A percentile compares a stretch with the other conserved stretches of the same genome.
Conservation (phyloP, 1,139 yeast genomes). For the Saccharomycopsis hybrid region DNA sequence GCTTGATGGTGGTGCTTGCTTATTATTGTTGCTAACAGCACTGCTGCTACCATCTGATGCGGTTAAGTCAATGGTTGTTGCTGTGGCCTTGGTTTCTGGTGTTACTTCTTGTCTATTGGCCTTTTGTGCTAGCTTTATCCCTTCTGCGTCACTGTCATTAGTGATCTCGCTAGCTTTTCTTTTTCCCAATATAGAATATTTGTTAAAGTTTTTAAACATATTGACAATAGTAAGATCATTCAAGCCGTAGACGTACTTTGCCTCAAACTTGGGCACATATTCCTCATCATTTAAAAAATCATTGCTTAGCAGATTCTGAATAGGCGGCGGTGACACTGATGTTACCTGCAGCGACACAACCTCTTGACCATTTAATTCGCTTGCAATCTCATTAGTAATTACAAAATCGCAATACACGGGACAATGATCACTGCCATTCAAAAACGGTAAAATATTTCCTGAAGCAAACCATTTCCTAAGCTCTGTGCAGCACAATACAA, state of each 20-base stretch:
- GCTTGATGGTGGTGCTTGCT: no score
- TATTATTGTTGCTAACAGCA: no score
- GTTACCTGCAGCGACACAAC: neutral
- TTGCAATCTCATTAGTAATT: slow-evolving; percentile 21
- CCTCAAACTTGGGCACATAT: slow-evolving; percentile 44
- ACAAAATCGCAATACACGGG: slow-evolving; percentile 74
- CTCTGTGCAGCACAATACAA: slow-evolving; percentile 45
- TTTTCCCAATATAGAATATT: slow-evolving; percentile 21
- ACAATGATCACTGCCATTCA: slow-evolving; percentile 91
- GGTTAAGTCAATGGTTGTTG: no score
- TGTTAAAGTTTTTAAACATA: slow-evolving; percentile 35
- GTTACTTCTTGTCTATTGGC: neutral
- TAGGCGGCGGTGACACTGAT: slow-evolving; percentile 14
- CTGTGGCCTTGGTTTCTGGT: no score
- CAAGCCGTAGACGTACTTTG: slow-evolving; percentile 45
- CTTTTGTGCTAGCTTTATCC: neutral
- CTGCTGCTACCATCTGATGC: no score
- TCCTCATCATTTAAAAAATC: slow-evolving; percentile 4
- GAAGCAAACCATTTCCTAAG: slow-evolving; percentile 33
- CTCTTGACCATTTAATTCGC: neutral
- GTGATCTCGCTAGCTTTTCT: slow-evolving; percentile 10
- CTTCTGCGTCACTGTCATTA: neutral
- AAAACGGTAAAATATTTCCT: slow-evolving; percentile 62
- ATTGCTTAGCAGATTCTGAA: neutral
- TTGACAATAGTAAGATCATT: slow-evolving; percentile 47